phyloP scores from a whole-genome alignment of 371 early-diverging fungal genomes.

The Mucor plumbeus region DNA sequence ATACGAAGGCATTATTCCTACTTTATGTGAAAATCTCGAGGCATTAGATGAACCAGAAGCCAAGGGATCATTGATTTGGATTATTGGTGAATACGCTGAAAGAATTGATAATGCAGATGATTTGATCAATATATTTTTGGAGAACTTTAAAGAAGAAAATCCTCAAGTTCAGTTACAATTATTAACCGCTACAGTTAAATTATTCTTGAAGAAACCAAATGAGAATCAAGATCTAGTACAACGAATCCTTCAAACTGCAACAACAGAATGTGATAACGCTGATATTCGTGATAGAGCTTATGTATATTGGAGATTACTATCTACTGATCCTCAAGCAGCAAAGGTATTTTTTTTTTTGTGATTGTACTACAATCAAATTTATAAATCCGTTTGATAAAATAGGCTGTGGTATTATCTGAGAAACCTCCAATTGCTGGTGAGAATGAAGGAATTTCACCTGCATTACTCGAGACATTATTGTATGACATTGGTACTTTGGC shows the following conservation, averaged over 20 bases:
- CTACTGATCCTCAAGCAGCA: conserved; percentile 89
- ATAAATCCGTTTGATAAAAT: background rate
- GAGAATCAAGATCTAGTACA: conserved; percentile 89
- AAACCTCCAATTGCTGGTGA: conserved; percentile 93
- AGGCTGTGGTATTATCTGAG: conserved; percentile 80
- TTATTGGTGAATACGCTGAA: conserved; percentile 96
- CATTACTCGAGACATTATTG: conserved; percentile 87
- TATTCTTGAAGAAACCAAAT: conserved; percentile 89
- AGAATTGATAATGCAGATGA: conserved; percentile 87
- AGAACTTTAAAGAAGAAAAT: conserved; percentile 69
- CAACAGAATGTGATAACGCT: conserved; percentile 91
- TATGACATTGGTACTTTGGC: conserved; percentile 87
- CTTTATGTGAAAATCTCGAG: conserved; percentile 90
- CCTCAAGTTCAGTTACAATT: conserved; percentile 82
- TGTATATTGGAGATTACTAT: conserved; percentile 95
- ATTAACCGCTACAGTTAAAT: conserved; percentile 88
- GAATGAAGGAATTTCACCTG: conserved; percentile 76
- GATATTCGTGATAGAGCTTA: conserved; percentile 96
- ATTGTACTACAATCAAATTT: background rate
- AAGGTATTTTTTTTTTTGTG: conserved; percentile 42
- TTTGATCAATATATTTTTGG: conserved; percentile 78
- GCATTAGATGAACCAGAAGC: conserved; percentile 92
- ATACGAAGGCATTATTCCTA: conserved; percentile 87
- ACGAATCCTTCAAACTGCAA: conserved; percentile 84
- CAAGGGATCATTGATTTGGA: conserved; percentile 93